A percentile compares a stretch with the other conserved stretches of the same genome.
Conservation (phyloP, 2,329 filamentous ascomycete species). For the Phyllosticta citrichinensis region DNA sequence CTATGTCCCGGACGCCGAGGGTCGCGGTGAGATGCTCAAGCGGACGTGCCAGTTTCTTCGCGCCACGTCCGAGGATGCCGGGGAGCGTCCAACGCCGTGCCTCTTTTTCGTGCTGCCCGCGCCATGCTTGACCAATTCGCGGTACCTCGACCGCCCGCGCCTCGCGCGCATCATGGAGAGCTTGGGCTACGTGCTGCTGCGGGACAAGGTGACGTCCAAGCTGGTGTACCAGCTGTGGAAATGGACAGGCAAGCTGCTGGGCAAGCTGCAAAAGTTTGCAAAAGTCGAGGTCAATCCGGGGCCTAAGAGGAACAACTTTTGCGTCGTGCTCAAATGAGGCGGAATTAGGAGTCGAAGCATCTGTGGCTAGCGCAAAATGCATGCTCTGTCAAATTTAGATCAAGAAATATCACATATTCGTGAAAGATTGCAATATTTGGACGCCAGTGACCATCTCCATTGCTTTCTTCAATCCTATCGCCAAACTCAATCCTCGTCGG, state of each 20-base stretch:
- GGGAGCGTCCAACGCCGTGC: slow-evolving; percentile 45
- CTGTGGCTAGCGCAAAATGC: neutral
- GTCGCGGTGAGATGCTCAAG: slow-evolving; percentile 72
- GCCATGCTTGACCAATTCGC: slow-evolving; percentile 79
- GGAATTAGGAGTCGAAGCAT: neutral
- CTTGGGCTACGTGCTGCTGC: slow-evolving; percentile 59
- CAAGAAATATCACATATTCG: no score
- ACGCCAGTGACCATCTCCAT: neutral
- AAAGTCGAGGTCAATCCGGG: slow-evolving; percentile 75
- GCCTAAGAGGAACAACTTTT: slow-evolving; percentile 77
- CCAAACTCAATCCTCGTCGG: neutral
- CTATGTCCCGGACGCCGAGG: slow-evolving; percentile 70
- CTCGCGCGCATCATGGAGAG: slow-evolving; percentile 64
- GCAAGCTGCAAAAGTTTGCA: slow-evolving; percentile 37
- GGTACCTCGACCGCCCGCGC: slow-evolving; percentile 68
- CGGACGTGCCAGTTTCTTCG: slow-evolving; percentile 25
- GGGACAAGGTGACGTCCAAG: slow-evolving; percentile 68
- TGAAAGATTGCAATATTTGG: no score
- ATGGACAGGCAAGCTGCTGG: slow-evolving; percentile 26
- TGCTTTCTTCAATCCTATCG: neutral
- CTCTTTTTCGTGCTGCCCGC: slow-evolving; percentile 85
- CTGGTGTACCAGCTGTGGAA: slow-evolving; percentile 85
- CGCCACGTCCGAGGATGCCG: slow-evolving; percentile 3
- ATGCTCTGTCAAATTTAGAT: no score
- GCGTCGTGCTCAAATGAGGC: slow-evolving; percentile 51